These are phyloP conservation scores for Monilinia fructigena DNA, from an alignment of 2,329 filamentous ascomycete genomes.

Conservation along the genomic window DNA sequence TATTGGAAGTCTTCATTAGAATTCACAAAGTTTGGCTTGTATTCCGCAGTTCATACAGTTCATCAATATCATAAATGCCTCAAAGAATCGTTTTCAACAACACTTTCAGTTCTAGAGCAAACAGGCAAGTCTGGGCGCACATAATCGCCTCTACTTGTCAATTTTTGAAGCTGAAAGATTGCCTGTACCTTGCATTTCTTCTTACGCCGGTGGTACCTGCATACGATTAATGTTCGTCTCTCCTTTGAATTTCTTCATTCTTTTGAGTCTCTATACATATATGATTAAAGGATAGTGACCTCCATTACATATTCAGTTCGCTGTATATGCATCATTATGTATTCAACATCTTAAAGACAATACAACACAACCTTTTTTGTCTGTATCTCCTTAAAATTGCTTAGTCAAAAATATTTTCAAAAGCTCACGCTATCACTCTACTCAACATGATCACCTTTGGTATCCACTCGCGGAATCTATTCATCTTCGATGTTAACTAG, in stretches of 20 bases:
- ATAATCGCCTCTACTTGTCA: constrained; percentile 7
- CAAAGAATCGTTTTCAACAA: not conserved
- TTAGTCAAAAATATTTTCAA: not conserved
- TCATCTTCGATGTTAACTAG: not conserved
- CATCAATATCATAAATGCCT: constrained; percentile 6
- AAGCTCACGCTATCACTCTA: not conserved
- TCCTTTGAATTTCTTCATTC: no score
- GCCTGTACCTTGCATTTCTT: constrained; percentile 4
- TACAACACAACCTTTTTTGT: not conserved
- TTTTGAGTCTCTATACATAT: not conserved
- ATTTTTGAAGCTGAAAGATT: not conserved
- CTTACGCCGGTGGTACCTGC: not conserved
- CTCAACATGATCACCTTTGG: not conserved
- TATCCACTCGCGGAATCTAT: not conserved
- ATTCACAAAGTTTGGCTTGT: not conserved
- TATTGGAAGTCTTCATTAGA: not conserved
- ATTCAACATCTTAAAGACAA: not conserved
- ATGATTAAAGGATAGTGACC: not conserved
- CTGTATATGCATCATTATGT: not conserved
- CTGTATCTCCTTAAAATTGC: not conserved
- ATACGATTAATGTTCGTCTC: not conserved
- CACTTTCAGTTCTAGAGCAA: no score
- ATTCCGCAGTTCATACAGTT: not conserved
- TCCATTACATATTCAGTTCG: not conserved
- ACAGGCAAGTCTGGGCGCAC: constrained; percentile 7